phyloP scores from a whole-genome alignment of 2,329 filamentous ascomycete species.

The Sporothrix schenckii region DNA sequence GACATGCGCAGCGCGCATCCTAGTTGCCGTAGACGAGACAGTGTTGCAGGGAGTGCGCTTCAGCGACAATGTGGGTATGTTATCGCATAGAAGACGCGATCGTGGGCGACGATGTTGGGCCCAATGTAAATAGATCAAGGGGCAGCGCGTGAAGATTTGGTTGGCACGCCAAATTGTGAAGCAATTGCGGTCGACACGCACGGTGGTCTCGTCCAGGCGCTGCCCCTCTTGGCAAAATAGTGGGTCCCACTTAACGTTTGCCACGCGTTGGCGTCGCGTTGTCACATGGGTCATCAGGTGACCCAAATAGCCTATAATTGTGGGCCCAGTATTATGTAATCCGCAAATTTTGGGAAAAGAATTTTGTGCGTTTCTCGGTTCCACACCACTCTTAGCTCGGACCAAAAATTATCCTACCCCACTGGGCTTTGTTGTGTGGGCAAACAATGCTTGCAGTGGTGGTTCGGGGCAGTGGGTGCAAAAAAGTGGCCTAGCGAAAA shows the following conservation, averaged over 20 bases:
- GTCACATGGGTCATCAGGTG: conserved; percentile 41
- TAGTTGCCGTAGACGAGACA: conserved; percentile 41
- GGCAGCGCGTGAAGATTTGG: neutral
- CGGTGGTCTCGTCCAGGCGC: neutral
- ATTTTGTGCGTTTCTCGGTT: conserved; percentile 33
- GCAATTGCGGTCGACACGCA: neutral
- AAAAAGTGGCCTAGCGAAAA: conserved; percentile 28
- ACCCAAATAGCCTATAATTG: neutral
- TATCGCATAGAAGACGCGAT: neutral
- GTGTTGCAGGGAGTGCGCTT: conserved; percentile 34
- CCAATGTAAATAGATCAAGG: no score
- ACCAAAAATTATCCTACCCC: conserved; percentile 32
- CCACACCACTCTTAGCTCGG: conserved; percentile 8
- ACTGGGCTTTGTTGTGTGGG: neutral
- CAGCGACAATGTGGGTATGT: neutral
- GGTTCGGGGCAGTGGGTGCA: neutral
- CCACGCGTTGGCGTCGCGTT: conserved; percentile 37
- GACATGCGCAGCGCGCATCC: conserved; percentile 55
- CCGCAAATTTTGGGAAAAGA: conserved; percentile 16
- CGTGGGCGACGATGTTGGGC: neutral
- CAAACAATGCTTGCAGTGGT: neutral
- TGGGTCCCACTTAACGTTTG: neutral
- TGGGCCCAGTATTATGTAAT: neutral
- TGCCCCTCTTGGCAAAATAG: conserved; percentile 17
- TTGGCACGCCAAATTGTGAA: conserved; percentile 7